Conservation (phyloP, 345 rosid species). For the Eucalyptus regnans region DNA sequence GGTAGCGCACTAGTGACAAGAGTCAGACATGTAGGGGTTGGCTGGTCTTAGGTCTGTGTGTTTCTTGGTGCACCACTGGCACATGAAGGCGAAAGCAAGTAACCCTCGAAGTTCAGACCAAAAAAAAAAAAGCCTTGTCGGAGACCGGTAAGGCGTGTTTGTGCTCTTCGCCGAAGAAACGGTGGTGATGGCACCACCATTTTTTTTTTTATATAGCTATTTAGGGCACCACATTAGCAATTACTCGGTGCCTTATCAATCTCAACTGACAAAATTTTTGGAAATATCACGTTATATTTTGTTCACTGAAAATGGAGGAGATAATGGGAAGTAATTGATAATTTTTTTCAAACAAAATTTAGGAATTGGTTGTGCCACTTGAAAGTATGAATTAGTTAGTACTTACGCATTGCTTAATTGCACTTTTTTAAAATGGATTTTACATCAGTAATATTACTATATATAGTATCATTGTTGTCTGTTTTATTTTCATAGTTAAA, state of each 20-base stretch:
- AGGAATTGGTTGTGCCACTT: neutral
- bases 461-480: too few relatives aligned
- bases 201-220: neutral
- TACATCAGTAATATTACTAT: neutral
- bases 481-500: too few relatives aligned
- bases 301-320: neutral
- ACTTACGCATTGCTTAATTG: too few relatives aligned
- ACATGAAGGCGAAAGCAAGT: neutral
- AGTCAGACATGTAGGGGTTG: neutral
- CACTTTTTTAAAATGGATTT: too few relatives aligned
- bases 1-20: neutral
- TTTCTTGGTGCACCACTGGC: neutral
- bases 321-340: neutral
- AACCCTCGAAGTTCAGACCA: too few relatives aligned
- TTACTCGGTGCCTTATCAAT: neutral
- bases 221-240: fast-evolving
- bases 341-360: too few relatives aligned
- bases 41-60: neutral
- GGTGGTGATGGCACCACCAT: neutral
- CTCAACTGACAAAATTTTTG: neutral
- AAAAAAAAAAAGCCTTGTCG: fast-evolving
- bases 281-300: too few relatives aligned
- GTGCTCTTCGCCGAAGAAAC: too few relatives aligned
- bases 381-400: neutral
- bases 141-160: fast-evolving